phyloP scores from a whole-genome alignment of 1,284 basidiomycete species.

The Malassezia furfur region DNA sequence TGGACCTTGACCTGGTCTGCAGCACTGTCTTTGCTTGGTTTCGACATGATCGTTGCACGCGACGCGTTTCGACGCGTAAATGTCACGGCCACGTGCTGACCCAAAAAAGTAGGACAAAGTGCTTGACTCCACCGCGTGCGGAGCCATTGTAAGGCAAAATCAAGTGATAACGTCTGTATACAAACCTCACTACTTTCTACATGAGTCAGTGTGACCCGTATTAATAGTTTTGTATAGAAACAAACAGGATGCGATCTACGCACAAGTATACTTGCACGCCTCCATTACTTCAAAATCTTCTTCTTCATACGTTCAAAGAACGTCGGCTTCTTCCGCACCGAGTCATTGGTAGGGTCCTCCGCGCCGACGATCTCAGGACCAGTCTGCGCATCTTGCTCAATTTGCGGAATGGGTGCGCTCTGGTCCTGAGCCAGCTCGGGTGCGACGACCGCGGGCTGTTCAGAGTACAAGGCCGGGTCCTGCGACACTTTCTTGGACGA shows the following conservation, averaged over 20 bases:
- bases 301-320: constrained; percentile 1
- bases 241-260: background rate
- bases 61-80: background rate
- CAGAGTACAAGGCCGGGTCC: constrained; percentile 6
- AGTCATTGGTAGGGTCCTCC: constrained; percentile 10
- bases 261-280: too few relatives aligned
- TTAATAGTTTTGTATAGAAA: too few relatives aligned
- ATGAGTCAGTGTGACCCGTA: too few relatives aligned
- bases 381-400: constrained; percentile 15
- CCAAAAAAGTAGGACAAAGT: too few relatives aligned
- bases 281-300: background rate
- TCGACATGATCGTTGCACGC: background rate
- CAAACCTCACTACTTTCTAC: too few relatives aligned
- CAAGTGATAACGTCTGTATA: too few relatives aligned
- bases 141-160: too few relatives aligned
- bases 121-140: too few relatives aligned
- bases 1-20: background rate
- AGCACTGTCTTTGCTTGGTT: too few relatives aligned
- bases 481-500: constrained; percentile 16
- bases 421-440: constrained; percentile 9
- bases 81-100: background rate
- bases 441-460: constrained; percentile 18
- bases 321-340: constrained; percentile 9
- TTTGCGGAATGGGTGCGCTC: constrained; percentile 4
- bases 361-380: constrained; percentile 16